phyloP scores from a whole-genome alignment of 2,329 filamentous ascomycete genomes.

The Boeremia lycopersici region DNA sequence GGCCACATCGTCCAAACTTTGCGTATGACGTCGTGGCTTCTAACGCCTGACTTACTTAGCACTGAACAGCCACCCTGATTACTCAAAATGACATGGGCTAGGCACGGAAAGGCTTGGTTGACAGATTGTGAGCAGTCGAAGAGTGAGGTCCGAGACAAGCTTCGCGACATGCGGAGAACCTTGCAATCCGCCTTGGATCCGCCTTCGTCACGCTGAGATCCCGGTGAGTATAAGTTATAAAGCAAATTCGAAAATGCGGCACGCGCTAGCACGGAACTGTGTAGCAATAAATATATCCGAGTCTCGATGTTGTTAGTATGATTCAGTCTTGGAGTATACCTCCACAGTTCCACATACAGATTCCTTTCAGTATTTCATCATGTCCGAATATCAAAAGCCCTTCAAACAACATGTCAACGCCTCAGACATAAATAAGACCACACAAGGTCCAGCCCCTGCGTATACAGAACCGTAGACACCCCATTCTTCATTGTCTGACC shows the following conservation, averaged over 20 bases:
- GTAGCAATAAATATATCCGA: background rate
- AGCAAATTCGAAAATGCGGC: background rate
- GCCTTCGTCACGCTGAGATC: constrained; percentile 3
- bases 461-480: constrained; percentile 1
- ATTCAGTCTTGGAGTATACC: no score
- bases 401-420: background rate
- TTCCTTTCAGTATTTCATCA: background rate
- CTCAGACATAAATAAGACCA: background rate
- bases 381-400: background rate
- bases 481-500: background rate
- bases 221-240: background rate
- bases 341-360: no score
- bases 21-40: background rate
- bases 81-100: background rate
- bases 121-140: background rate
- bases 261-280: background rate
- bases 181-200: constrained; percentile 5
- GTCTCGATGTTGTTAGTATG: background rate
- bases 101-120: background rate
- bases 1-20: background rate
- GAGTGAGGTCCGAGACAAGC: background rate
- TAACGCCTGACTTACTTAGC: constrained; percentile 1
- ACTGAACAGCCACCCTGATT: background rate
- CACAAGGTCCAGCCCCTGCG: background rate
- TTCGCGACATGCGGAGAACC: background rate